Conservation (phyloP, 2,329 filamentous ascomycete genomes). For the Stachybotrys chartarum region DNA sequence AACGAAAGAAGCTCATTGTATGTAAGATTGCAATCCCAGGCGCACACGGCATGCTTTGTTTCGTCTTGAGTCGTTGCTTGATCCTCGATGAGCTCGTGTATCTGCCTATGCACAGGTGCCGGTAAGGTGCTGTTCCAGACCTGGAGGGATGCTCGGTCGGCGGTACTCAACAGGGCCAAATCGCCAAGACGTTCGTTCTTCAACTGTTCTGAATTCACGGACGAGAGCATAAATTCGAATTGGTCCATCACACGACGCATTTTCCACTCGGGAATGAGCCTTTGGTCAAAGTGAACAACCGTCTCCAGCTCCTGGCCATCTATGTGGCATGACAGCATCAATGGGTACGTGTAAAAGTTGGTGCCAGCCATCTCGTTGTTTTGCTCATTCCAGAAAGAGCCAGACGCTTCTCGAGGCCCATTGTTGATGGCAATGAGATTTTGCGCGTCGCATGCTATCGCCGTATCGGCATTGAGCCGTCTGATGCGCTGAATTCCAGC, state of each 20-base stretch:
- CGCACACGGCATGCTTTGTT: slow-evolving; percentile 23
- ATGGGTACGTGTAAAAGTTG: slow-evolving; percentile 14
- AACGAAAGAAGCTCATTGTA: slow-evolving; percentile 28
- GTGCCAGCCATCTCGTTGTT: slow-evolving; percentile 14
- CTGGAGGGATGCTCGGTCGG: slow-evolving; percentile 27
- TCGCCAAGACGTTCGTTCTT: slow-evolving; percentile 4
- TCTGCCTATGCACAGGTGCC: slow-evolving; percentile 23
- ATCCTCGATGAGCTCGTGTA: slow-evolving; percentile 30
- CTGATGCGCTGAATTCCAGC: slow-evolving; percentile 12
- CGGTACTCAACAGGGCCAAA: background rate
- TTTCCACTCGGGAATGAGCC: slow-evolving; percentile 3
- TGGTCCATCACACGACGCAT: slow-evolving; percentile 12
- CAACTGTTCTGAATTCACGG: background rate
- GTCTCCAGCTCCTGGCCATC: slow-evolving; percentile 8
- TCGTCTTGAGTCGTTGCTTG: slow-evolving; percentile 17
- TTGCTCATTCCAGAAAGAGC: slow-evolving; percentile 11
- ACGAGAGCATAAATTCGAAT: slow-evolving; percentile 7
- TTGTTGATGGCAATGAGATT: slow-evolving; percentile 14
- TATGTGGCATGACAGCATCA: slow-evolving; percentile 15
- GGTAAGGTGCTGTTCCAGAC: slow-evolving; percentile 27
- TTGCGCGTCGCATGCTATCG: slow-evolving; percentile 11
- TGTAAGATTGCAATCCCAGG: slow-evolving; percentile 34
- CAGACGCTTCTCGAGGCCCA: background rate
- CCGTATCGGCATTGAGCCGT: slow-evolving; percentile 6
- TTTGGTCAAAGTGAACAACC: slow-evolving; percentile 11